Percentiles rank a stretch among this genome's conserved stretches.
These are phyloP conservation scores for Irpex sp. DNA, from an alignment of 1,284 basidiomycete species.

Conservation along the genomic window DNA sequence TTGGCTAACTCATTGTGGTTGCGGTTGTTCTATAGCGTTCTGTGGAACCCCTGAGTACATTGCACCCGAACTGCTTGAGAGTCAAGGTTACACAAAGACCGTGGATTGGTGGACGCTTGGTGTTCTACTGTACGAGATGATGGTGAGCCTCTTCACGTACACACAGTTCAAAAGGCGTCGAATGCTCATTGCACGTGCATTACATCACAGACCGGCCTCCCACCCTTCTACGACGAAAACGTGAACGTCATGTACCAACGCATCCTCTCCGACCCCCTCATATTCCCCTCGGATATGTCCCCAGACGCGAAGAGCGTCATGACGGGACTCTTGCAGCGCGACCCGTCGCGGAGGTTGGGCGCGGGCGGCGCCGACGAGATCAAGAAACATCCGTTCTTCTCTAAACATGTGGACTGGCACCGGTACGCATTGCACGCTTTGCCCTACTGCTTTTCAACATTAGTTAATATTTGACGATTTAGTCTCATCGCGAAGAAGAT, in stretches of 20 bases:
- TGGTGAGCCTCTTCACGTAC: conserved; percentile 41
- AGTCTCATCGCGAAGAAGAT: conserved; percentile 92
- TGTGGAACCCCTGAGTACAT: conserved; percentile 99
- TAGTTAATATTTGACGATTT: not conserved
- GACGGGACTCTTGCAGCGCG: conserved; percentile 82
- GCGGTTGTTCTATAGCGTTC: conserved; percentile 58
- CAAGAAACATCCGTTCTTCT: conserved; percentile 94
- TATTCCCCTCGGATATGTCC: conserved; percentile 89
- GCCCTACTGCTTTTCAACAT: not conserved
- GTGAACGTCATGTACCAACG: conserved; percentile 98
- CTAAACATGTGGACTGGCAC: conserved; percentile 91
- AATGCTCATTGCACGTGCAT: conserved; percentile 1
- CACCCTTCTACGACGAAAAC: conserved; percentile 98
- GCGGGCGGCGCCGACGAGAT: conserved; percentile 95
- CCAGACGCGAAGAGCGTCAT: conserved; percentile 88
- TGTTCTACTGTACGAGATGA: conserved; percentile 98
- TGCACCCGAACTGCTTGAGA: conserved; percentile 91
- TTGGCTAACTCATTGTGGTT: not conserved
- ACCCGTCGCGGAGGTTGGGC: conserved; percentile 82
- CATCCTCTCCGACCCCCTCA: conserved; percentile 90
- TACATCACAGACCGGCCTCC: conserved; percentile 74
- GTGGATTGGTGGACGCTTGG: conserved; percentile 99
- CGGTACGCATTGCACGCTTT: conserved; percentile 31
- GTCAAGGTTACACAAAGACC: conserved; percentile 97
- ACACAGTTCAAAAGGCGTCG: no score